Evolutionary conservation across 805 yeast genomes (phyloP), one percentile per base, ranked within the genome.

Genomic region (Diddensiella santjacobensis): DNA sequence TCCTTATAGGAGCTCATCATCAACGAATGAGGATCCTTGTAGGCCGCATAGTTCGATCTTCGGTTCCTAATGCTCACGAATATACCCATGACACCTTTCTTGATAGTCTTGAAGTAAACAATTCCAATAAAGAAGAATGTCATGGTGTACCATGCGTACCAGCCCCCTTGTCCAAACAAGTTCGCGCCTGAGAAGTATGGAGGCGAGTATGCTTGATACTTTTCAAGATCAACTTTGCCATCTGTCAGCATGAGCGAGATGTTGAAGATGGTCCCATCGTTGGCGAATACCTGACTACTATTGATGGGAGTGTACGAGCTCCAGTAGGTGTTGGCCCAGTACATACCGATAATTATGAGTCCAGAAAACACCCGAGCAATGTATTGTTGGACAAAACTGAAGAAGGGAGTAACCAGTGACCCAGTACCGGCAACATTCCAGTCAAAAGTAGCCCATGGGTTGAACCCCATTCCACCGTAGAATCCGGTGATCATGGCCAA

Each of bases 281-380:
- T 80, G 49, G 77, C 73, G 62, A 70, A 80, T 30, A 80, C 59
- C 13, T 66, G 61, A 60, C 78, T 78, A n/a, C 80, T 67, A 59
- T 79, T 70, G 57, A 81, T 74, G 29, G 88, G 87, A 59, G 82
- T 64, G 65, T 74, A 81, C 52, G 77, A 72, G 11, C 81, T 74
- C 61, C 77, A 40, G 24, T 38, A 38, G 18, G 42, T 20, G 42
- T 38, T 38, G 18, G 24, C 24, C 42, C 42, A 38, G 42, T 38
- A 38, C 42, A 38, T 38, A 8, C 42, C 42, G n/a, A 77, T 64
- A 22, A 71, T 59, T 61, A 38, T 37, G 6, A 47, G 18, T 15
- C 47, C 43, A 3, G 50, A 47, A 15, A 47, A 3, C n/a, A 42
- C 36, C 6, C 44, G 15, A 13, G 44, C 51, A 10, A 48, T 43